Base-by-base conservation (phyloP, 2,329 filamentous ascomycete species). In the Zymoseptoria passerinii region DNA sequence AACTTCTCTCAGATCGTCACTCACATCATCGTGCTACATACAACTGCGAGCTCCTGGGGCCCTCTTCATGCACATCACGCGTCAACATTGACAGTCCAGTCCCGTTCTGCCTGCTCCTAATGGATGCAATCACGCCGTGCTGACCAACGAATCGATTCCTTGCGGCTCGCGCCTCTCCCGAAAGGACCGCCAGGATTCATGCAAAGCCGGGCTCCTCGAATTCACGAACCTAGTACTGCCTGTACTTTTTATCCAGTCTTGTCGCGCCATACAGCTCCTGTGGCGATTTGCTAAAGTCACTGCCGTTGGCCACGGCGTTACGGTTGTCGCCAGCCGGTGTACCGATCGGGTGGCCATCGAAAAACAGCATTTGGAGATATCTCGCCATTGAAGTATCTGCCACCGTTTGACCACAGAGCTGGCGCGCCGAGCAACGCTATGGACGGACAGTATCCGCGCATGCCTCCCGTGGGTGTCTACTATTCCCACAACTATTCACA, bases 391-490 rank as follows among this genome's bases (percentile, higher is more conserved):
- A 44, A 44, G 35, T 16, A 44, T 44, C 35, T 44, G 35, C 35
- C n/a, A 44, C 35, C 10, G 4, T 23, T 23, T 23, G 23, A 23
- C 23, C 23, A 23, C 23, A 23, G 23, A 23, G 23, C 23, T 23
- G 23, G 23, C 23, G 23, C 23, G 23, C 23, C 23, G 23, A 23
- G 35, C 50, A 52, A 59, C 58, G 60, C 53, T 27, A 71, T 71
- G 69, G 68, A 69, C 52, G 65, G 66, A 23, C 67, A 66, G 35
- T 69, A 67, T 57, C 60, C 63, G 49, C 65, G 61, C n/a, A 67
- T 70, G 56, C 66, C 66, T 53, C 65, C 67, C 13, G 59, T 68
- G 57, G 63, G 67, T 40, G 63, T 61, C 28, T 72, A 66, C 61
- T 71, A 70, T 59, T 61, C 67, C 4, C 63, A 61, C 53, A 65